phyloP scores from a whole-genome alignment of 441 rosid species.

The Kokia cookei region DNA sequence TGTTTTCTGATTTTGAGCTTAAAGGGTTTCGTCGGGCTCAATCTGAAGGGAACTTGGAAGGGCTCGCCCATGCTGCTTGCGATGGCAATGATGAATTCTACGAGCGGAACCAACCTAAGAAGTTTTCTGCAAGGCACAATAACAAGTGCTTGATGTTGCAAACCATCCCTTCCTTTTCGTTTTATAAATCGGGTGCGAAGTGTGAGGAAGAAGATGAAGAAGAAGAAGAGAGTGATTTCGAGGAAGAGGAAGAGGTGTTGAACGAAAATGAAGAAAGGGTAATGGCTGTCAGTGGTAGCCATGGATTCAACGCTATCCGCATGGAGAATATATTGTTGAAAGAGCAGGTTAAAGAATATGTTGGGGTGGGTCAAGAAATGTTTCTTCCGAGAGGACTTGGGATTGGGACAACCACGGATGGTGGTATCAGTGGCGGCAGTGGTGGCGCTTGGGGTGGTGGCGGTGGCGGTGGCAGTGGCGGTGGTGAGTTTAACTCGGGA shows the following conservation, averaged over 20 bases:
- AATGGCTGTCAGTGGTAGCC: background rate
- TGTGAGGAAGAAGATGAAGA: conserved; percentile 8
- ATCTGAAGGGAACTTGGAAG: conserved; percentile 52
- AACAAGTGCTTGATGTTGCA: conserved; percentile 9
- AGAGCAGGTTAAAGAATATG: background rate
- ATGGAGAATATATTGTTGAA: background rate
- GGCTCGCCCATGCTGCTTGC: conserved; percentile 21
- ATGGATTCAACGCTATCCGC: background rate
- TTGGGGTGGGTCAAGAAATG: conserved; percentile 19
- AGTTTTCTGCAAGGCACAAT: conserved; percentile 15
- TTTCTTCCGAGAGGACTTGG: conserved; percentile 43
- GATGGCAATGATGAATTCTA: conserved; percentile 7
- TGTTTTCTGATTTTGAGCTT: background rate
- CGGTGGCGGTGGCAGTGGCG: conserved; percentile 4
- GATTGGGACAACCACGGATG: conserved; percentile 17
- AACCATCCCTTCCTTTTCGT: conserved; percentile 35
- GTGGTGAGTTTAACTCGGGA: conserved; percentile 17
- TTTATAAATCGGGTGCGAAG: background rate
- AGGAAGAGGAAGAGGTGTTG: background rate
- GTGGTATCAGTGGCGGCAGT: background rate
- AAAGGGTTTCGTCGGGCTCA: conserved; percentile 42
- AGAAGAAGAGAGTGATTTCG: background rate
- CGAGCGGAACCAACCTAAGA: conserved; percentile 16
- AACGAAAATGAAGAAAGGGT: background rate
- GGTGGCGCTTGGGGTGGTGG: conserved; percentile 12